Evolutionary conservation across 2,329 filamentous ascomycete genomes (phyloP).

Genomic region (Ramichloridium luteum): DNA sequence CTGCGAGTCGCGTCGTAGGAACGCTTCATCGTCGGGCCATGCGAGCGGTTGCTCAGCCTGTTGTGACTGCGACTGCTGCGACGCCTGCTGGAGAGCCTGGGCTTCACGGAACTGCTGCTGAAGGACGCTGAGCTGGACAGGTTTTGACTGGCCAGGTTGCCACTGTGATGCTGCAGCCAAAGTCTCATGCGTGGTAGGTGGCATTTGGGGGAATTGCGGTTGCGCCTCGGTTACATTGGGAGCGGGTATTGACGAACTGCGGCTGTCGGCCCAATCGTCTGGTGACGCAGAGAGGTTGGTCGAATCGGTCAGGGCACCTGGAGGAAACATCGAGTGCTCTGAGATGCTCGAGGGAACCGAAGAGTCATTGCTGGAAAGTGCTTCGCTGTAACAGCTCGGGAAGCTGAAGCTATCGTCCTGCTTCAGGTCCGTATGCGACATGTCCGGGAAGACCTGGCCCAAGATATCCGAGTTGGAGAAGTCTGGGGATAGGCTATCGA

Average conservation of each 20-base stretch:
- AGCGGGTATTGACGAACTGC: constrained; percentile 21
- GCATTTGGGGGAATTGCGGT: constrained; percentile 7
- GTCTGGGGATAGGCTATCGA: constrained; percentile 8
- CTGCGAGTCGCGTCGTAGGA: constrained; percentile 20
- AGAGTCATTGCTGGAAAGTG: constrained; percentile 19
- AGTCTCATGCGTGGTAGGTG: constrained; percentile 7
- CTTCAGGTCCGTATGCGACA: constrained; percentile 15
- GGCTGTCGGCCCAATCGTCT: constrained; percentile 22
- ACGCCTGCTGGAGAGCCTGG: constrained; percentile 10
- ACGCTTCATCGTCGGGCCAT: constrained; percentile 23
- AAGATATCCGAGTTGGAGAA: constrained; percentile 12
- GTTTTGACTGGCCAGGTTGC: constrained; percentile 26
- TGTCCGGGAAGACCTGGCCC: constrained; percentile 16
- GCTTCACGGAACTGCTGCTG: constrained; percentile 25
- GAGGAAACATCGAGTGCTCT: constrained; percentile 18
- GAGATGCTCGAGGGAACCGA: constrained; percentile 19
- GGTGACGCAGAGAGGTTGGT: constrained; percentile 15
- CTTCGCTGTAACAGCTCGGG: constrained; percentile 9
- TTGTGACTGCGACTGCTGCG: constrained; percentile 6
- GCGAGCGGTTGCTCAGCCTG: constrained; percentile 22
- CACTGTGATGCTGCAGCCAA: constrained; percentile 19
- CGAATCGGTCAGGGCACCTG: constrained; percentile 14
- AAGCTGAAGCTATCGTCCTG: constrained; percentile 13
- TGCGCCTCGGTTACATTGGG: constrained; percentile 9
- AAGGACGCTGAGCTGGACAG: constrained; percentile 23